Conservation (phyloP, 2,329 filamentous ascomycete genomes). For the Phoma herbarum region DNA sequence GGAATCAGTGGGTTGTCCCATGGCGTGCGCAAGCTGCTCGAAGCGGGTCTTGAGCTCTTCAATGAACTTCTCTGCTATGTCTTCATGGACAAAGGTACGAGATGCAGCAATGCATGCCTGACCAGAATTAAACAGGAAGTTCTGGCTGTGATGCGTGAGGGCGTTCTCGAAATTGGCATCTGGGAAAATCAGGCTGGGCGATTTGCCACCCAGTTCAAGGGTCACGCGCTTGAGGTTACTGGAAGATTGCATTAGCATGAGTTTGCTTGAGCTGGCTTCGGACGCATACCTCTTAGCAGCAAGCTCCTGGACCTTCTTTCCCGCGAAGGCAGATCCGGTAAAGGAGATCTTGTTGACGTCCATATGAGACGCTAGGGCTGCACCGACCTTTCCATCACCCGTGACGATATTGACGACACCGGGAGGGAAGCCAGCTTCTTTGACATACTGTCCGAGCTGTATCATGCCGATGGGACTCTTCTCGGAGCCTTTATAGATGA, state of each 20-base stretch:
- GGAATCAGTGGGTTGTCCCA: constrained; percentile 33
- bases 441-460: constrained; percentile 37
- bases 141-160: constrained; percentile 34
- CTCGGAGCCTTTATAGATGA: constrained; percentile 43
- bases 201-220: constrained; percentile 59
- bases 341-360: constrained; percentile 54
- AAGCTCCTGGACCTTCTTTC: constrained; percentile 48
- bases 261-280: no score
- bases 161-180: constrained; percentile 60
- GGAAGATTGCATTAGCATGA: neutral
- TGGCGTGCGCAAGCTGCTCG: constrained; percentile 26
- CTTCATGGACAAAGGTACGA: constrained; percentile 41
- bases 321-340: constrained; percentile 50
- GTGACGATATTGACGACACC: constrained; percentile 52
- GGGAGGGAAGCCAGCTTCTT: constrained; percentile 49
- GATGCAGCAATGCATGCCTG: constrained; percentile 41
- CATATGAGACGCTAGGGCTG: constrained; percentile 52
- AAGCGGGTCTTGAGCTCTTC: constrained; percentile 37
- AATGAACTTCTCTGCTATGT: constrained; percentile 42
- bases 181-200: constrained; percentile 57
- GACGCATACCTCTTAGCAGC: constrained; percentile 29
- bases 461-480: constrained; percentile 38
- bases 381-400: constrained; percentile 45
- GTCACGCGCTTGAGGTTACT: constrained; percentile 53
- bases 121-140: constrained; percentile 39